Evolutionary conservation across 2,329 filamentous ascomycete species (phyloP).

Genomic region (Calonectria crousiana): DNA sequence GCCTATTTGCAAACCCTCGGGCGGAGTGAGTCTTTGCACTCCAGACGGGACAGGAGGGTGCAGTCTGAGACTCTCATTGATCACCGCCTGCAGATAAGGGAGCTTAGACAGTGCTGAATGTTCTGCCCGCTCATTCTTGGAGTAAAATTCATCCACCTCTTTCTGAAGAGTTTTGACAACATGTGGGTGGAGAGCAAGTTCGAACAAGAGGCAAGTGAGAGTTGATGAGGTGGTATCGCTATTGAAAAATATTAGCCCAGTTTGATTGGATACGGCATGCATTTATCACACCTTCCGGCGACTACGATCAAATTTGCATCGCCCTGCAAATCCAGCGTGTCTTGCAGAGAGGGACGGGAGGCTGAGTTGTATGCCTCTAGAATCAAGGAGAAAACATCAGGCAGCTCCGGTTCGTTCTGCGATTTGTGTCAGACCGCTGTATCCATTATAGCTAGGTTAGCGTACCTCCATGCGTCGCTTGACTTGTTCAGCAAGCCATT

Average conservation of each 20-base stretch:
- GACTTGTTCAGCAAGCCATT: background rate
- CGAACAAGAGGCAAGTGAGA: slow-evolving; percentile 47
- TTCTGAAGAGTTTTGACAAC: background rate
- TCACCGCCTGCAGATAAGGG: slow-evolving; percentile 43
- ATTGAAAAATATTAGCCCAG: background rate
- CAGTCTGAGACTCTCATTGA: slow-evolving; percentile 53
- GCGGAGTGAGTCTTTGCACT: slow-evolving; percentile 49
- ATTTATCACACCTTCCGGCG: slow-evolving; percentile 12
- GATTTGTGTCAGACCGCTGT: background rate
- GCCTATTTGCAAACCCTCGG: slow-evolving; percentile 50
- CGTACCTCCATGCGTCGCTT: background rate
- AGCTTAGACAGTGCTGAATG: slow-evolving; percentile 27
- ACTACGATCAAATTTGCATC: slow-evolving; percentile 23
- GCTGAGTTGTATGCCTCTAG: background rate
- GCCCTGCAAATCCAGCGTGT: background rate
- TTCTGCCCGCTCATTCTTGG: slow-evolving; percentile 44
- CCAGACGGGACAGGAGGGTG: slow-evolving; percentile 50
- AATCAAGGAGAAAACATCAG: slow-evolving; percentile 14
- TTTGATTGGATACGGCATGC: too few species aligned
- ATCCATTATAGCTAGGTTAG: too few species aligned
- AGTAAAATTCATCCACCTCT: slow-evolving; percentile 26
- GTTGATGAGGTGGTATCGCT: slow-evolving; percentile 52
- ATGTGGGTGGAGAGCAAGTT: slow-evolving; percentile 44
- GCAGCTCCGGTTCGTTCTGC: background rate
- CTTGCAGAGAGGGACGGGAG: background rate